These are phyloP conservation scores for Pontederia paniculata DNA, from an alignment of 176 grass and related monocot species.

Conservation along the genomic window DNA sequence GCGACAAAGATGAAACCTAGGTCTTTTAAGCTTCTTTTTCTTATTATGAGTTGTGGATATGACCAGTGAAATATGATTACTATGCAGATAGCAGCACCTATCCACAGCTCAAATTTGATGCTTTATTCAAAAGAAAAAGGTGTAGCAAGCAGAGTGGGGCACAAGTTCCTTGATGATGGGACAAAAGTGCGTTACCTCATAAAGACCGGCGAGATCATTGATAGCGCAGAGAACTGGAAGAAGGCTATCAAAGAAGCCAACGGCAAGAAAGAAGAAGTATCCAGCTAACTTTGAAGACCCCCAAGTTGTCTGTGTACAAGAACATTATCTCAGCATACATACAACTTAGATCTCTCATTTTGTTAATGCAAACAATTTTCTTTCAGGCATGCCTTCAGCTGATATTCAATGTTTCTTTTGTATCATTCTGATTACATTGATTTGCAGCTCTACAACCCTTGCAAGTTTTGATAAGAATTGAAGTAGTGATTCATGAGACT, in stretches of 20 bases:
- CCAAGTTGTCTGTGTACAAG: too few species aligned
- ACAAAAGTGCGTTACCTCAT: constrained; percentile 70
- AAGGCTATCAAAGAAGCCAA: constrained; percentile 57
- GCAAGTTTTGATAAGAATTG: too few species aligned
- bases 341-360: too few species aligned
- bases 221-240: constrained; percentile 66
- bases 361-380: too few species aligned
- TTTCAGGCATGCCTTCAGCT: too few species aligned
- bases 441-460: too few species aligned
- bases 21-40: neutral
- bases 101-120: constrained; percentile 98
- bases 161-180: constrained; percentile 75
- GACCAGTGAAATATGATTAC: too few species aligned
- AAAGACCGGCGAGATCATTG: constrained; percentile 78
- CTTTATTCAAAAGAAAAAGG: constrained; percentile 82
- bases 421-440: too few species aligned
- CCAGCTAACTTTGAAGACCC: neutral
- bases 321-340: too few species aligned
- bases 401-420: too few species aligned
- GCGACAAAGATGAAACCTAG: neutral
- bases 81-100: constrained; percentile 18
- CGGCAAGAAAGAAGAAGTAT: constrained; percentile 15
- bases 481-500: too few species aligned
- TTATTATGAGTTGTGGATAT: neutral
- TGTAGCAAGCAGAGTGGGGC: constrained; percentile 68